Evolutionary conservation across 768 basidiomycete genomes (phyloP).

Genomic region (Agaricus sinodeliciosus): DNA sequence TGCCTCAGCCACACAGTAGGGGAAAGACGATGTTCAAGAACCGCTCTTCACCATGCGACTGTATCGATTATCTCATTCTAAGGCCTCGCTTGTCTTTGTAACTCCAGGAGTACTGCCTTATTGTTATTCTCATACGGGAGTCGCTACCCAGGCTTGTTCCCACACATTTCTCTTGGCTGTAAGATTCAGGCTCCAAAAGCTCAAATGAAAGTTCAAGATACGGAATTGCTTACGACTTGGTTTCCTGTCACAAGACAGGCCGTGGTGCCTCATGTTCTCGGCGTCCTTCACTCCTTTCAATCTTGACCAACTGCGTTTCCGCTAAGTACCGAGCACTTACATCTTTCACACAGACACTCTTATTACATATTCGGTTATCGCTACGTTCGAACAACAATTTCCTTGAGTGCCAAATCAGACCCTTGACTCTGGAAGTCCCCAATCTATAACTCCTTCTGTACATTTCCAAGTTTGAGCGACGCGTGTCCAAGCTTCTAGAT

Average conservation of each 20-base stretch:
- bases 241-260: background rate
- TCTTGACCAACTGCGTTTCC: background rate
- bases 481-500: too few relatives aligned
- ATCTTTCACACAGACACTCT: background rate
- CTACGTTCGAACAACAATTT: too few relatives aligned
- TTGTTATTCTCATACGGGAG: background rate
- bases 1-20: background rate
- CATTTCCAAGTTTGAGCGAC: too few relatives aligned
- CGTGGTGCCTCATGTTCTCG: background rate
- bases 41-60: too few relatives aligned
- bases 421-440: too few relatives aligned
- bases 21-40: background rate
- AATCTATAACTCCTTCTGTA: too few relatives aligned
- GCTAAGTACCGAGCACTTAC: background rate
- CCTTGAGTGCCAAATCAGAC: too few relatives aligned
- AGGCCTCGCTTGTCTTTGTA: too few relatives aligned
- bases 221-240: background rate
- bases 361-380: background rate
- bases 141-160: background rate
- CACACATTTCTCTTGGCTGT: conserved; percentile 7
- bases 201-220: background rate
- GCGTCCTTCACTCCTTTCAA: background rate
- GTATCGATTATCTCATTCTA: too few relatives aligned
- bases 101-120: background rate
- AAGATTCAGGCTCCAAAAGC: background rate